Evolutionary conservation across 257 asterid species (phyloP), one percentile per base, ranked within the genome.

Genomic region (Striga asiatica): DNA sequence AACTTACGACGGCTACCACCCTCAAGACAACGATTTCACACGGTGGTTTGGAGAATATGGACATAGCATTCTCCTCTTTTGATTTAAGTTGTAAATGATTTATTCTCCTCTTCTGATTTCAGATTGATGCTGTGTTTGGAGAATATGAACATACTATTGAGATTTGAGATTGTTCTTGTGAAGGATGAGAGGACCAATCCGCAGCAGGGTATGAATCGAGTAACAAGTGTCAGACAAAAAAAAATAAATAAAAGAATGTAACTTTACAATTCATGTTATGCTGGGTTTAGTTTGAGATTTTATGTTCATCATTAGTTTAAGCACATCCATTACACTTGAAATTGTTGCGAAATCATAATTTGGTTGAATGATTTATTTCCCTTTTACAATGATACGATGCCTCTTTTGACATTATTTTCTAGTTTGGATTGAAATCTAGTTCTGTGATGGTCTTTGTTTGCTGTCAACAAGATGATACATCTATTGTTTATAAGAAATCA

Each of bases 151-250:
- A 77, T 24, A 73, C 84, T 41, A 10, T 82, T 25, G 98, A 91
- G n/a, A n/a, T n/a, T n/a, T n/a, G n/a, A n/a, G 81, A 68, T 84
- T 74, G 76, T 87, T 67, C 75, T 81, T 73, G 76, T 87, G 73
- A 77, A 54, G 79, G 96, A 88, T 68, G 87, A 87, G 74, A 5
- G 72, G 73, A 78, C 79, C 16, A 94, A 89, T 62, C 42, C 76
- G 19, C 89, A 76, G 72, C 89, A 74, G 74, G 98, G 96, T 84
- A 78, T 46, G 68, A 16, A 53, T n/a, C n/a, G n/a, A n/a, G n/a
- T n/a, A 32, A 17, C n/a, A 35, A 35, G n/a, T 11, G 42, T 35
- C n/a, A 35, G 2, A 17, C 0, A 9, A 31, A 5, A 52, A 27
- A 0, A 10, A 3, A 2, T 7, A n/a, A n/a, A n/a, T n/a, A n/a